Conservation (phyloP, 1,284 basidiomycete genomes). For the Hemileia vastatrix region DNA sequence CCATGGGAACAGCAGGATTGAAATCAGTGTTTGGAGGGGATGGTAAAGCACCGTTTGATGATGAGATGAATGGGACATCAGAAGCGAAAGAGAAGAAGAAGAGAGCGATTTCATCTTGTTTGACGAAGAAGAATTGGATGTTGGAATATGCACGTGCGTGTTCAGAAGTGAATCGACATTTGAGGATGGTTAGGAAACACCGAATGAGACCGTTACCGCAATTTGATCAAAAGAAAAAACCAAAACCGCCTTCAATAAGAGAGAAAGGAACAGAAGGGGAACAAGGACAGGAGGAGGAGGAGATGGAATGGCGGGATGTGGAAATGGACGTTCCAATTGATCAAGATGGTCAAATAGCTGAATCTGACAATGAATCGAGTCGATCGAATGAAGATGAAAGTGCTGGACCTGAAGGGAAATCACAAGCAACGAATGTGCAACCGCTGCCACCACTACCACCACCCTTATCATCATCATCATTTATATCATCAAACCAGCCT, state of each 20-base stretch:
- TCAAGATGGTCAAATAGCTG: constrained; percentile 15
- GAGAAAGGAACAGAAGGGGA: constrained; percentile 55
- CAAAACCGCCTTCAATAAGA: not conserved
- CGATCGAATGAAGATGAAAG: constrained; percentile 2
- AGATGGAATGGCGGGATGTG: constrained; percentile 23
- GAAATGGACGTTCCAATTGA: constrained; percentile 23
- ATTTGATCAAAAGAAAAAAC: not conserved
- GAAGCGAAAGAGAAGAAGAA: constrained; percentile 56
- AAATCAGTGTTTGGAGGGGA: constrained; percentile 74
- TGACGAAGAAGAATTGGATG: constrained; percentile 84
- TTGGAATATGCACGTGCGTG: constrained; percentile 53
- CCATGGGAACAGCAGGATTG: constrained; percentile 53
- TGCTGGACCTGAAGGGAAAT: constrained; percentile 20
- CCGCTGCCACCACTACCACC: constrained; percentile 21
- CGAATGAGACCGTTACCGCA: constrained; percentile 11
- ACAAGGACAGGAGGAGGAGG: constrained; percentile 47
- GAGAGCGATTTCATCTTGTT: constrained; percentile 37
- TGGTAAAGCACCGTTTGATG: constrained; percentile 74
- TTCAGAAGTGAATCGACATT: constrained; percentile 21
- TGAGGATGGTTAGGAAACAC: constrained; percentile 10
- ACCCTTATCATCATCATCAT: constrained; percentile 28
- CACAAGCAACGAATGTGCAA: constrained; percentile 20
- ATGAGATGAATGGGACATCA: constrained; percentile 63
- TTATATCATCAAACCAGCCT: constrained; percentile 27
- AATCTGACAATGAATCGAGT: constrained; percentile 19